phyloP scores from a whole-genome alignment of 176 grass and related monocot genomes.

The Ananas comosus region DNA sequence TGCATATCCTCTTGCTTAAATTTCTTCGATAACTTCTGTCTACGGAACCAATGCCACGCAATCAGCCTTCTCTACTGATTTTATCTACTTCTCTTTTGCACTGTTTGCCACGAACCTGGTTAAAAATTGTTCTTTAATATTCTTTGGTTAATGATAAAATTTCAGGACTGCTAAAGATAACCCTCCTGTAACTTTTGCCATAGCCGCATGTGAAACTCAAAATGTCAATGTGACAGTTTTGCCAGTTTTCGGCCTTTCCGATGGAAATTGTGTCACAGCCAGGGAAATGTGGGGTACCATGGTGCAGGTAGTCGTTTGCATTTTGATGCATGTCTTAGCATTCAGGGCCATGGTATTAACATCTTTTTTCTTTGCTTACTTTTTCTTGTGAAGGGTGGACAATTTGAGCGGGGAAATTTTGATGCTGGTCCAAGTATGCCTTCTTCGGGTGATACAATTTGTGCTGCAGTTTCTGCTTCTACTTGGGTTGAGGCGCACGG shows the following conservation, averaged over 20 bases:
- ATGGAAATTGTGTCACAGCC: constrained; percentile 71
- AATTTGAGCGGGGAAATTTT: constrained; percentile 80
- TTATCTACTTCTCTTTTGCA: background rate
- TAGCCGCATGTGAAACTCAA: constrained; percentile 85
- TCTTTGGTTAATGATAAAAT: constrained; percentile 5
- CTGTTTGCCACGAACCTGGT: background rate
- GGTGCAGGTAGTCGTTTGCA: constrained; percentile 46
- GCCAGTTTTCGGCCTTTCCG: constrained; percentile 80
- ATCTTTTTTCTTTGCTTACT: background rate
- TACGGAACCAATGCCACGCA: background rate
- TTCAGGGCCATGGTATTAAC: background rate
- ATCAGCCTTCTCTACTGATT: background rate
- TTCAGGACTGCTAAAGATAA: constrained; percentile 80
- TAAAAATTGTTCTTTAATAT: constrained; percentile 1
- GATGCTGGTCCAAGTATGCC: constrained; percentile 48
- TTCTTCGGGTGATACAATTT: constrained; percentile 68
- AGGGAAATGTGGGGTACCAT: constrained; percentile 85
- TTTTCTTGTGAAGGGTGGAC: constrained; percentile 47
- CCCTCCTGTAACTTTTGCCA: constrained; percentile 89
- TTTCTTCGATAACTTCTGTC: background rate
- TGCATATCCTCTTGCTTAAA: background rate
- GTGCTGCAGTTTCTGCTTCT: constrained; percentile 88
- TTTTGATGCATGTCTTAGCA: background rate
- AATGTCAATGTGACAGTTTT: constrained; percentile 84
- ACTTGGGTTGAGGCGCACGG: constrained; percentile 94